Evolutionary conservation across 352 stramenopile genomes (phyloP).

Genomic region (Halophytophthora polymorphica): DNA sequence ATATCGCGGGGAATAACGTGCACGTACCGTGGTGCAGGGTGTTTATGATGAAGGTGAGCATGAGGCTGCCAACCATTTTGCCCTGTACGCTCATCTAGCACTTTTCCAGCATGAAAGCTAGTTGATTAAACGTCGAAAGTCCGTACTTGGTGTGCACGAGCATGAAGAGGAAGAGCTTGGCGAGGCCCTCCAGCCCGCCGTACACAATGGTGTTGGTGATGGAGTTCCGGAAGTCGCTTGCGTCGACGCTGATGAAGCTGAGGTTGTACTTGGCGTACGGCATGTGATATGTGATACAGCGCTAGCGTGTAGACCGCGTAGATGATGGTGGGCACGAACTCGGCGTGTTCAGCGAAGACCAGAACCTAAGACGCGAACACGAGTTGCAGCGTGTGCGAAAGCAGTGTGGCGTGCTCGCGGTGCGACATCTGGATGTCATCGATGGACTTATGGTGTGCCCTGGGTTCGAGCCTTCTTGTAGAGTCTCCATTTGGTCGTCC

Average conservation of each 20-base stretch:
- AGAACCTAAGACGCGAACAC: conserved; percentile 22
- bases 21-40: neutral
- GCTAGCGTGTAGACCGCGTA: conserved; percentile 24
- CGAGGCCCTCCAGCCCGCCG: conserved; percentile 5
- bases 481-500: neutral
- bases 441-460: too few species aligned
- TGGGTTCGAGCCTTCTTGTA: conserved; percentile 1
- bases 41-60: conserved; percentile 23
- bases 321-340: conserved; percentile 16
- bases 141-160: conserved; percentile 24
- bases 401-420: conserved; percentile 13
- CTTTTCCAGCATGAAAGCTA: conserved; percentile 29
- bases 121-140: conserved; percentile 17
- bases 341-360: conserved; percentile 25
- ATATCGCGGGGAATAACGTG: neutral
- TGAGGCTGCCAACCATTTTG: conserved; percentile 17
- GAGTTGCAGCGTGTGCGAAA: conserved; percentile 18
- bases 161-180: conserved; percentile 6
- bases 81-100: conserved; percentile 19
- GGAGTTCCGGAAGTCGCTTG: neutral
- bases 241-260: conserved; percentile 6
- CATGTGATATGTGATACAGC: conserved; percentile 8
- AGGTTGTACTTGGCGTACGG: conserved; percentile 15
- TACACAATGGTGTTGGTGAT: conserved; percentile 1
- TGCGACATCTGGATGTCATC: conserved; percentile 10